A percentile compares a stretch with the other conserved stretches of the same genome.
Conservation (phyloP, 148 eudicot genomes). For the Chenopodium berlandieri region DNA sequence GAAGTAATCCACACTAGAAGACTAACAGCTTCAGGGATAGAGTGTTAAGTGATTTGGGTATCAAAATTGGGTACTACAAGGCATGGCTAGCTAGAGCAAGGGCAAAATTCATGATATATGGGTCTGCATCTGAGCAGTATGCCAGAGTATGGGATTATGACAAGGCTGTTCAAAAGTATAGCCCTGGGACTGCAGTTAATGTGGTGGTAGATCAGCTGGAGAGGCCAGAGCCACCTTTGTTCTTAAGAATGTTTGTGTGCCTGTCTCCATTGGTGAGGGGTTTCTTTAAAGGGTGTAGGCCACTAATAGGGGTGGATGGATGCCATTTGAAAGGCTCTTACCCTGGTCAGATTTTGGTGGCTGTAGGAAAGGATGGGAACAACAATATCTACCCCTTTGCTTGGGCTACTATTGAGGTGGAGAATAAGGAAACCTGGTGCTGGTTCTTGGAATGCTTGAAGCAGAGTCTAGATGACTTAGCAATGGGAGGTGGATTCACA, state of each 20-base stretch:
- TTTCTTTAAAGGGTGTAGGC: constrained; percentile 9
- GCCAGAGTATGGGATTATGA: constrained; percentile 8
- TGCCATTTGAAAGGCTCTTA: constrained; percentile 13
- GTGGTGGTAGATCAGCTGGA: neutral
- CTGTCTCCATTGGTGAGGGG: constrained; percentile 3
- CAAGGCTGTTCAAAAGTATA: neutral
- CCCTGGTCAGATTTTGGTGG: neutral
- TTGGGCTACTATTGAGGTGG: constrained; percentile 3
- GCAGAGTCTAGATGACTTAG: neutral
- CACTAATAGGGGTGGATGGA: constrained; percentile 10
- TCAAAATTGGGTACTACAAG: neutral
- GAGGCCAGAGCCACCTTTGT: neutral
- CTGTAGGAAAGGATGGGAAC: neutral
- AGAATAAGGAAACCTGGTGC: neutral
- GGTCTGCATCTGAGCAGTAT: neutral
- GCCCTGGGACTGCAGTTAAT: neutral
- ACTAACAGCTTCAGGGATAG: no score
- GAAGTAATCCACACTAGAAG: neutral
- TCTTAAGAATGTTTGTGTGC: constrained; percentile 11
- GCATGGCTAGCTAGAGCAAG: neutral
- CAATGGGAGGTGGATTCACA: neutral
- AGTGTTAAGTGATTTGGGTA: neutral
- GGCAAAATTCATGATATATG: neutral
- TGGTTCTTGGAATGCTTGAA: constrained; percentile 4
- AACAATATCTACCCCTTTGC: constrained; percentile 2